phyloP scores from a whole-genome alignment of 1,284 basidiomycete species.

The Sphaerobolus stellatus region DNA sequence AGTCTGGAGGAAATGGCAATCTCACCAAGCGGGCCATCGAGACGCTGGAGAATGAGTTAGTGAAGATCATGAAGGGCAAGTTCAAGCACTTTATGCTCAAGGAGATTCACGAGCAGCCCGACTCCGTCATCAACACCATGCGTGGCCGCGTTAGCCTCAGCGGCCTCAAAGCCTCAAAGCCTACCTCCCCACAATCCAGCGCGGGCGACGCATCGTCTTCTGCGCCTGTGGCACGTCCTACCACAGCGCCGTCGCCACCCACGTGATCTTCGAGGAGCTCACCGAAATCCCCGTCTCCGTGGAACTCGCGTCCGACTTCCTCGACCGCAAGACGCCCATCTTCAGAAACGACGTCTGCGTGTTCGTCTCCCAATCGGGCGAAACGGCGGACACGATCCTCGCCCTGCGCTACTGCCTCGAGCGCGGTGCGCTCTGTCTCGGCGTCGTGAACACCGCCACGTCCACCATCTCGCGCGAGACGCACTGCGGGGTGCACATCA shows the following conservation, averaged over 20 bases:
- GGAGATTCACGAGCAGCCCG: slow-evolving; percentile 99
- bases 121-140: slow-evolving; percentile 99
- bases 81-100: slow-evolving; percentile 99
- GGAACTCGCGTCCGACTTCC: slow-evolving; percentile 98
- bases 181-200: slow-evolving; percentile 94
- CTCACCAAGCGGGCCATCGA: slow-evolving; percentile 93
- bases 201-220: slow-evolving; percentile 94
- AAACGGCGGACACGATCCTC: slow-evolving; percentile 98
- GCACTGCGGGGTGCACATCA: slow-evolving; percentile 99
- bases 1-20: slow-evolving; percentile 69
- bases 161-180: slow-evolving; percentile 91
- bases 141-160: slow-evolving; percentile 99
- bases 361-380: slow-evolving; percentile 97
- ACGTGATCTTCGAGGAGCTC: slow-evolving; percentile 97
- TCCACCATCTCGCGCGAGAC: slow-evolving; percentile 99
- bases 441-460: slow-evolving; percentile 98
- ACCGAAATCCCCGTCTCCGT: slow-evolving; percentile 98
- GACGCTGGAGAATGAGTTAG: slow-evolving; percentile 98
- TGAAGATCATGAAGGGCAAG: slow-evolving; percentile 99
- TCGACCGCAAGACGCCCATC: slow-evolving; percentile 98
- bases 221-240: slow-evolving; percentile 98
- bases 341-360: slow-evolving; percentile 99
- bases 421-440: slow-evolving; percentile 92
- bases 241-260: slow-evolving; percentile 96
- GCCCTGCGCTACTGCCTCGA: slow-evolving; percentile 96